Conservation (phyloP, 495 filamentous ascomycete species). For the Talaromyces adpressus region DNA sequence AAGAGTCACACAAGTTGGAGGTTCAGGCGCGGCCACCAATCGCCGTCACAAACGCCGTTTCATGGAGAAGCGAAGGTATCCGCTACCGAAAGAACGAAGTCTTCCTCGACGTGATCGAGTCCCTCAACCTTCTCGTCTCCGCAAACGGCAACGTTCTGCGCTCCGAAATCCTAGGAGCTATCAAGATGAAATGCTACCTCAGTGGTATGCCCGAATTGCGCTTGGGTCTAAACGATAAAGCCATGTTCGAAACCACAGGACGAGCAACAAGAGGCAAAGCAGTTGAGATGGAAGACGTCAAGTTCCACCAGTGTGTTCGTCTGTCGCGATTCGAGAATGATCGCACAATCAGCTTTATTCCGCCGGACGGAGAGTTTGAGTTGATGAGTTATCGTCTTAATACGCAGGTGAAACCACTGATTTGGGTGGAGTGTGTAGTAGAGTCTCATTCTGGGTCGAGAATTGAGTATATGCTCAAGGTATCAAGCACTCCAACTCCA, state of each 20-base stretch:
- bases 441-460: slow-evolving; percentile 89
- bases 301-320: slow-evolving; percentile 98
- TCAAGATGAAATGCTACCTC: slow-evolving; percentile 99
- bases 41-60: slow-evolving; percentile 96
- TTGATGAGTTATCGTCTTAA: slow-evolving; percentile 99
- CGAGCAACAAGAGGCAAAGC: slow-evolving; percentile 92
- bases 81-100: slow-evolving; percentile 99
- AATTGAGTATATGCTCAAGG: slow-evolving; percentile 98
- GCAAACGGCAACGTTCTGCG: slow-evolving; percentile 92
- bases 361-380: slow-evolving; percentile 97
- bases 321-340: slow-evolving; percentile 97
- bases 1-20: slow-evolving; percentile 98
- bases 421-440: slow-evolving; percentile 98
- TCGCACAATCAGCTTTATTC: slow-evolving; percentile 97
- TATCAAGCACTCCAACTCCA: slow-evolving; percentile 13
- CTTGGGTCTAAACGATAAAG: slow-evolving; percentile 95
- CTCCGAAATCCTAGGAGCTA: slow-evolving; percentile 92
- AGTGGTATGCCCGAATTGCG: slow-evolving; percentile 98
- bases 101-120: slow-evolving; percentile 96
- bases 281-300: slow-evolving; percentile 99
- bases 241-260: slow-evolving; percentile 98
- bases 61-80: slow-evolving; percentile 96
- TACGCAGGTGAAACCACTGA: slow-evolving; percentile 95
- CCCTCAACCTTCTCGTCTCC: slow-evolving; percentile 91
- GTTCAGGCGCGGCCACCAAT: slow-evolving; percentile 99